Percentiles rank a stretch among this genome's conserved stretches.
phyloP scores from a whole-genome alignment of 306 rosid genomes.

The Ammopiptanthus mongolicus region DNA sequence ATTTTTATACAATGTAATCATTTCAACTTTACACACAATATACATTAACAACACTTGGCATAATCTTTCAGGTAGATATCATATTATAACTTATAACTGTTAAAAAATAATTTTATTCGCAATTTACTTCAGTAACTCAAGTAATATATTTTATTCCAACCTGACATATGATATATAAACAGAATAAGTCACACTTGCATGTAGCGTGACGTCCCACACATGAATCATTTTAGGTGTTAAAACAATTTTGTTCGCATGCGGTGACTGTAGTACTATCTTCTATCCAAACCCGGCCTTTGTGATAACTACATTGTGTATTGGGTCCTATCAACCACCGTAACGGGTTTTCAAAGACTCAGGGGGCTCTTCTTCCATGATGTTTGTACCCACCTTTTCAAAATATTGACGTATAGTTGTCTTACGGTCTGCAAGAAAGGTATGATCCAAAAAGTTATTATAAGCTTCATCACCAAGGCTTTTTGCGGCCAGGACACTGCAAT shows the following conservation, averaged over 20 bases:
- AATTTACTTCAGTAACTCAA: no score
- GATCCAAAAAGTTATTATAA: constrained; percentile 39
- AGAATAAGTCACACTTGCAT: no score
- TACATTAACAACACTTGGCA: no score
- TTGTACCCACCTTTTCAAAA: constrained; percentile 28
- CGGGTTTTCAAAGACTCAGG: constrained; percentile 38
- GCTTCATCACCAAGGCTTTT: constrained; percentile 37
- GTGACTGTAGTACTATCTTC: neutral
- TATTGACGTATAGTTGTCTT: constrained; percentile 37
- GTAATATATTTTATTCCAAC: no score
- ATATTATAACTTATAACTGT: no score
- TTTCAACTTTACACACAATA: no score
- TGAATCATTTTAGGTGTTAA: no score
- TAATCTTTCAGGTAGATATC: no score
- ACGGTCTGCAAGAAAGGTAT: constrained; percentile 39
- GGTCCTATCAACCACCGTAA: constrained; percentile 33
- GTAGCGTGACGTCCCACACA: no score
- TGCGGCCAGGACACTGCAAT: constrained; percentile 39
- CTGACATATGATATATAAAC: no score
- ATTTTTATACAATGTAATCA: no score
- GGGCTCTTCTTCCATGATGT: constrained; percentile 40
- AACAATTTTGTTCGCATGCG: neutral
- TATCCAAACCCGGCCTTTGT: neutral
- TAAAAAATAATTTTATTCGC: no score
- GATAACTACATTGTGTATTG: neutral